Conservation (phyloP, 2,329 filamentous ascomycete genomes). For the Sporothrix inflata region DNA sequence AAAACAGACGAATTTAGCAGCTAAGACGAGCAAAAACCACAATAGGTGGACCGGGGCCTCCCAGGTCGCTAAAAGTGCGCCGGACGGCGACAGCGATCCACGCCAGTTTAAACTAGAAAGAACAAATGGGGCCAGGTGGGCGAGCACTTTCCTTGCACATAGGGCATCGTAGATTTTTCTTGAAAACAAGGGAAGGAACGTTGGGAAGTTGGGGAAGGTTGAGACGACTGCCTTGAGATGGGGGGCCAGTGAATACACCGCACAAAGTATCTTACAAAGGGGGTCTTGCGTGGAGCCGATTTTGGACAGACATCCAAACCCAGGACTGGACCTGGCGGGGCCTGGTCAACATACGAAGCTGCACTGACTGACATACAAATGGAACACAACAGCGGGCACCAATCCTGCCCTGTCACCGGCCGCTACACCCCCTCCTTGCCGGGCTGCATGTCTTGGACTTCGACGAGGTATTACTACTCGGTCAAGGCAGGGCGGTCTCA, state of each 20-base stretch:
- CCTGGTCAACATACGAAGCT: neutral
- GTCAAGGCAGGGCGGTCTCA: constrained; percentile 1
- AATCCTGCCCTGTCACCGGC: constrained; percentile 10
- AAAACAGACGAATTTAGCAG: neutral
- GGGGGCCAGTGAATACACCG: neutral
- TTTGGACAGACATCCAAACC: neutral
- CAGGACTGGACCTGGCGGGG: neutral
- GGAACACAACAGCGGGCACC: neutral
- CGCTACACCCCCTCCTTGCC: neutral
- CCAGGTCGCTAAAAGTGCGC: constrained; percentile 15
- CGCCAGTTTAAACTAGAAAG: neutral
- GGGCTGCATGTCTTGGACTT: constrained; percentile 1
- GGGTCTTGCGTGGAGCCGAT: neutral
- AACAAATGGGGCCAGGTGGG: neutral
- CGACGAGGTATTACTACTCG: too few species aligned
- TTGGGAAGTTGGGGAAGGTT: neutral
- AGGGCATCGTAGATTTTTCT: neutral
- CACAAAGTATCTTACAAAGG: neutral
- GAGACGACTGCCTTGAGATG: neutral
- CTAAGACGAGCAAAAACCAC: neutral
- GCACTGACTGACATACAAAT: constrained; percentile 5
- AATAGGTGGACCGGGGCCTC: constrained; percentile 5
- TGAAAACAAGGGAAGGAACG: neutral
- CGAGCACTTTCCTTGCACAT: neutral
- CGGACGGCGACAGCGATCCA: neutral